These are phyloP conservation scores for Pulveroboletus sp. DNA, from an alignment of 768 basidiomycete genomes.

Conservation along the genomic window DNA sequence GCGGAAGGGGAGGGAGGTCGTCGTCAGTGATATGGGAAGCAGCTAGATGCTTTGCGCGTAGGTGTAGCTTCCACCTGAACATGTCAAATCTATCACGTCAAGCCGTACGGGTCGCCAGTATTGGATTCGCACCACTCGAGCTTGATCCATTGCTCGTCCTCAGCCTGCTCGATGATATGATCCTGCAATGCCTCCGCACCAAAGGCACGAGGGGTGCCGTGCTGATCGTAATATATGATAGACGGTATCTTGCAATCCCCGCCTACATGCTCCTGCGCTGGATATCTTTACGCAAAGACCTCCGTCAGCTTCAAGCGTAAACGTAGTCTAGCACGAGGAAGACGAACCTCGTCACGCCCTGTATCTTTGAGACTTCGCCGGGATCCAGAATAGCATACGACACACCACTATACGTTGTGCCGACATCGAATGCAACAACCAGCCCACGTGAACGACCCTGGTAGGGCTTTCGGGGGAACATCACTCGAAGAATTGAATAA, in stretches of 20 bases:
- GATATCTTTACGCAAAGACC: constrained; percentile 25
- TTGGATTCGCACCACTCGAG: constrained; percentile 37
- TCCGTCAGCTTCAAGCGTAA: constrained; percentile 3
- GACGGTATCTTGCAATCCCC: constrained; percentile 48
- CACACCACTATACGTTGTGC: constrained; percentile 39
- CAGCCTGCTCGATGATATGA: constrained; percentile 35
- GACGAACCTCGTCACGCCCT: constrained; percentile 31
- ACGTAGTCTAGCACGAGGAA: constrained; percentile 10
- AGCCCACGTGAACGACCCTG: constrained; percentile 34
- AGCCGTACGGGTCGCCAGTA: neutral
- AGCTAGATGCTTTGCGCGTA: constrained; percentile 33
- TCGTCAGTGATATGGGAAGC: constrained; percentile 30
- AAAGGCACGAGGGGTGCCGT: constrained; percentile 36
- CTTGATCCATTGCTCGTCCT: constrained; percentile 43
- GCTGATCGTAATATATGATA: constrained; percentile 42
- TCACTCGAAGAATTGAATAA: constrained; percentile 2
- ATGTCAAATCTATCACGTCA: neutral
- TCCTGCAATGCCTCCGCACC: constrained; percentile 44
- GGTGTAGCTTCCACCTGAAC: constrained; percentile 35
- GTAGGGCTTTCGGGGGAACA: constrained; percentile 36
- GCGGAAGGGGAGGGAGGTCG: constrained; percentile 39
- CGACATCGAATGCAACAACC: constrained; percentile 38
- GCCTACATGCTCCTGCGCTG: constrained; percentile 40
- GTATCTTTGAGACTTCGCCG: constrained; percentile 32
- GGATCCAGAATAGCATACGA: constrained; percentile 41